Evolutionary conservation across 2,329 filamentous ascomycete genomes (phyloP).

Genomic region (Curvularia verruculosa): DNA sequence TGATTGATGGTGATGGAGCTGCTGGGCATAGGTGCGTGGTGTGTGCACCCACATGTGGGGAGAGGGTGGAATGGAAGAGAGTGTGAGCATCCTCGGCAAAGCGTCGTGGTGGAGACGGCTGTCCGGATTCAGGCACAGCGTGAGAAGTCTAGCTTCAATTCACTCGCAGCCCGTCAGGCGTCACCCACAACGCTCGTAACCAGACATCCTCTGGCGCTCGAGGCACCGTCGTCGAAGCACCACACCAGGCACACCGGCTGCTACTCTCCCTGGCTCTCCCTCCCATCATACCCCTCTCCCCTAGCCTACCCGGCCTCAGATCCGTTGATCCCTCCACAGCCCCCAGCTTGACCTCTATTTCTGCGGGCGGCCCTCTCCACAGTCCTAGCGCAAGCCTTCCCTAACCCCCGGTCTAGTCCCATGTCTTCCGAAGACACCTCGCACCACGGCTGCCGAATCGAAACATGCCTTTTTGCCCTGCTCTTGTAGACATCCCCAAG

Average conservation of each 20-base stretch:
- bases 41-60: constrained; percentile 1
- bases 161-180: constrained; percentile 11
- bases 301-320: constrained; percentile 22
- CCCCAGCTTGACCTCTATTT: constrained; percentile 35
- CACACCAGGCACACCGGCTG: constrained; percentile 11
- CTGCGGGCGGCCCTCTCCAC: constrained; percentile 33
- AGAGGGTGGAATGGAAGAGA: neutral
- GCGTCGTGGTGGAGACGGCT: constrained; percentile 4
- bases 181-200: constrained; percentile 19
- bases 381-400: constrained; percentile 42
- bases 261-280: constrained; percentile 17
- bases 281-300: constrained; percentile 29
- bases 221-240: constrained; percentile 13
- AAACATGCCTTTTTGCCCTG: constrained; percentile 39
- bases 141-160: constrained; percentile 13
- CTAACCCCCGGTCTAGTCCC: constrained; percentile 30
- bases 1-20: neutral
- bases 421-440: constrained; percentile 31
- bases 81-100: constrained; percentile 15
- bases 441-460: constrained; percentile 38
- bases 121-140: constrained; percentile 3
- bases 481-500: constrained; percentile 27
- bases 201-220: constrained; percentile 8
- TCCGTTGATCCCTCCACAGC: constrained; percentile 34
- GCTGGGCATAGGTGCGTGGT: neutral